Base-by-base conservation (phyloP, 306 rosid genomes). In the Senna tora region DNA sequence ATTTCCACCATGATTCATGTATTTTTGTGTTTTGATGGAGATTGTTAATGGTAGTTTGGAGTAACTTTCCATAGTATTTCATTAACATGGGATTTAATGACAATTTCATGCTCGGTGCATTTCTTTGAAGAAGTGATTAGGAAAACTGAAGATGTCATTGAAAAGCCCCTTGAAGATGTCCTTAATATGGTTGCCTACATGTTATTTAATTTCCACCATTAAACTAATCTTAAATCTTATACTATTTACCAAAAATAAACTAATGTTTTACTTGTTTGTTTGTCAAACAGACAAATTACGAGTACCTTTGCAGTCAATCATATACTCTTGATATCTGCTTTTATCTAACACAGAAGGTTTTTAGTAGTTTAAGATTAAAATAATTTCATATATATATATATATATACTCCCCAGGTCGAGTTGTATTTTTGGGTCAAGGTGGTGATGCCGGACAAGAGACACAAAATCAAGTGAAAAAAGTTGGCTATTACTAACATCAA, bases 371-470 rank as follows among this genome's bases (percentile, higher is more conserved):
- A 56, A 67, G 72, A 58, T 59, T 77, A 49, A 61, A 30, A 47
- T 50, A 20, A 32, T 56, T 25, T n/a, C n/a, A n/a, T n/a, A n/a
- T n/a, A n/a, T n/a, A n/a, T n/a, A n/a, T n/a, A n/a, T n/a, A n/a
- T n/a, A n/a, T 79, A 53, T 61, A 66, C 33, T 65, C 33, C 81
- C 61, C 84, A 92, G 98, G 98, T 58, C 93, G 98, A 25, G 10
- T 92, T 71, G 85, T 92, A n/a, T 88, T 84, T 79, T 54, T 92
- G 82, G 80, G 91, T 19, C 74, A 77, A 38, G 96, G 88, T 7
- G 77, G 59, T 25, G 88, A 81, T 73, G 63, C 64, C n/a, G 80
- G 75, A 43, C 77, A 71, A 71, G 69, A 78, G 6, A 14, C 89
- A 41, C 65, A 60, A 45, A 36, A 62, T 60, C 87, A 86, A 19